phyloP scores from a whole-genome alignment of 202 grass and related monocot species.

The Panicum virgatum region DNA sequence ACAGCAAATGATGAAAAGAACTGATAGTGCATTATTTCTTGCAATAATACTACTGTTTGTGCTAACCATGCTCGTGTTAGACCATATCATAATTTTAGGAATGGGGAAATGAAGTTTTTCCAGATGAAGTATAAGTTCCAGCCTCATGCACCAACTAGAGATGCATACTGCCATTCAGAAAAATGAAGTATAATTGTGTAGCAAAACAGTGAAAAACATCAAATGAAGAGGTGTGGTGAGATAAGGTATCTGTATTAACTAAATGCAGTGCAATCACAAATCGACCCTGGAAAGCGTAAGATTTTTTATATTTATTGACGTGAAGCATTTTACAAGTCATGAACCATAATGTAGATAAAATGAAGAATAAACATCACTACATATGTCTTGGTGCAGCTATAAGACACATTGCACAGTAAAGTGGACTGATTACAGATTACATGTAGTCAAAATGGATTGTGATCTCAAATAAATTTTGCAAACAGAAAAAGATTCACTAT shows the following conservation, averaged over 20 bases:
- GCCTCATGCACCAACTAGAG: background rate
- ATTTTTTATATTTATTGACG: background rate
- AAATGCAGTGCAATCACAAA: background rate
- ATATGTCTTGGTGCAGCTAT: background rate
- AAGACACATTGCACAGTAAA: slow-evolving; percentile 3
- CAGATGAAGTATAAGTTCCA: background rate
- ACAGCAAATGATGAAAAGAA: background rate
- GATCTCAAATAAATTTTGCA: slow-evolving; percentile 1
- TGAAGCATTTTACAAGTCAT: background rate
- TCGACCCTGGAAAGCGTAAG: background rate
- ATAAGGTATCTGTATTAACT: background rate
- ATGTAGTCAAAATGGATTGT: background rate
- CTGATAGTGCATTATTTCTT: background rate
- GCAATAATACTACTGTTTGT: background rate
- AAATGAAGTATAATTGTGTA: background rate
- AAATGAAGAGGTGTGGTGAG: background rate
- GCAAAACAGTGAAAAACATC: background rate
- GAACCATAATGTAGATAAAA: slow-evolving; percentile 20
- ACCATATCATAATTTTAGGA: background rate
- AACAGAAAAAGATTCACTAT: background rate
- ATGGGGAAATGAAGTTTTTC: background rate
- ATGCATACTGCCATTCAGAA: background rate
- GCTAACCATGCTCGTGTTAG: background rate
- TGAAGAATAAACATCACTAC: background rate
- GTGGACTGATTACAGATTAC: background rate